Base-by-base conservation (phyloP, 2,329 filamentous ascomycete species). In the Fusarium nanum region DNA sequence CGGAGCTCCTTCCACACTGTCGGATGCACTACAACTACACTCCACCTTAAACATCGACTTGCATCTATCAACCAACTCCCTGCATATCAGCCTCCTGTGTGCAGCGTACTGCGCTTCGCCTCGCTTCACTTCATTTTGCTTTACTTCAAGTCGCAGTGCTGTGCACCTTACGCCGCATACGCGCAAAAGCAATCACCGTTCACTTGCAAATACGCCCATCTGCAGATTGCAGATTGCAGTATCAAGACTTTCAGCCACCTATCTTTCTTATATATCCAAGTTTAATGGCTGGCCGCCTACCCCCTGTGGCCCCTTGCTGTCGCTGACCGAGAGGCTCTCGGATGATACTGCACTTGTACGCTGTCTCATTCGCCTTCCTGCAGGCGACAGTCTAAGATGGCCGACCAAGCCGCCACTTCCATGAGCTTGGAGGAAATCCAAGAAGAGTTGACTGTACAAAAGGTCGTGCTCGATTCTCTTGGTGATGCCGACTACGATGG, bases 381-480 rank as follows among this genome's bases (percentile, higher is more conserved):
- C 53, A 47, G 54, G 27, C 57, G 48, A 42, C 48, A 55, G 47
- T 44, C 22, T 55, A 70, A 44, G 25, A 71, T 66, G 72, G 68
- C 64, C 49, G 49, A 66, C 45, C 45, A 63, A 47, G 60, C 56
- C 52, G 45, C 34, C 67, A 73, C 27, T 47, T 50, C 68, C 20
- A 66, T 68, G 60, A 68, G 58, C 12, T 49, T 78, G 20, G 71
- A 76, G 48, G 75, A 73, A 20, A 69, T 85, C 22, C 68, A 68
- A 20, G 81, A 84, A 49, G 83, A 85, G 58, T 73, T 86, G 64
- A 76, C 71, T 32, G 77, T 84, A 22, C 81, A 84, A 62, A 76
- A 76, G 48, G 81, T 82, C 52, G 78, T 86, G 22, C 76, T 86
- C 5, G 68, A 73, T 10, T 85, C 83, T 3, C 78, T 86, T n/a